phyloP scores from a whole-genome alignment of 2,329 filamentous ascomycete species.

The Tolypocladium ophioglossoides region DNA sequence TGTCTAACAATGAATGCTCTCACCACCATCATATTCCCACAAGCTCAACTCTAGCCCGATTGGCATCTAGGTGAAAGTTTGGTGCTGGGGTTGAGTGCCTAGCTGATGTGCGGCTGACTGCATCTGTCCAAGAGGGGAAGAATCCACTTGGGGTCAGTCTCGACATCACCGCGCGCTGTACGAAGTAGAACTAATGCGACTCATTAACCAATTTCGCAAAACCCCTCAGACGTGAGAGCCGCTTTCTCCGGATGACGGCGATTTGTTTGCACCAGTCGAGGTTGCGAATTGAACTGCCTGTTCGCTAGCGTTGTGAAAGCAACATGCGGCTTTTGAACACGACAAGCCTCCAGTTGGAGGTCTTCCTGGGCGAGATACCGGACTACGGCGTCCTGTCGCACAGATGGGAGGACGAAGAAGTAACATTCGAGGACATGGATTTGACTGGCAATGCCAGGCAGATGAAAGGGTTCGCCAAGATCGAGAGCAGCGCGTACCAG shows the following conservation, averaged over 20 bases:
- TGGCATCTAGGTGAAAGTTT: background rate
- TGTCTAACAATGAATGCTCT: too few relatives aligned
- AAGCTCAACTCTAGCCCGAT: background rate
- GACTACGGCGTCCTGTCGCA: constrained; percentile 19
- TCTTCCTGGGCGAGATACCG: constrained; percentile 6
- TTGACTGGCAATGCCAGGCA: background rate
- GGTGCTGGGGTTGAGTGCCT: background rate
- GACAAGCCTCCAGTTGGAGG: background rate
- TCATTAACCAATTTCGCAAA: background rate
- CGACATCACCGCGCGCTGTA: background rate
- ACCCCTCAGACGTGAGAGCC: background rate
- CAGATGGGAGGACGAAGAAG: constrained; percentile 16
- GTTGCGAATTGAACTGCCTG: background rate
- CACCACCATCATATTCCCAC: too few relatives aligned
- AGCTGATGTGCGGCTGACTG: background rate
- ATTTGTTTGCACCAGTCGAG: background rate
- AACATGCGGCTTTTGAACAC: constrained; percentile 2
- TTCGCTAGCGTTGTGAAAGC: background rate
- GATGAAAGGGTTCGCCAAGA: constrained; percentile 11
- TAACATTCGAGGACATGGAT: constrained; percentile 12
- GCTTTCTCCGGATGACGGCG: background rate
- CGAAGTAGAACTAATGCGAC: background rate
- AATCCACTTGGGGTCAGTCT: background rate
- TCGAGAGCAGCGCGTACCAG: constrained; percentile 5
- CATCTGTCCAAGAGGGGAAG: background rate